Conservation (phyloP, 2,329 filamentous ascomycete species). For the Phoma sp. region DNA sequence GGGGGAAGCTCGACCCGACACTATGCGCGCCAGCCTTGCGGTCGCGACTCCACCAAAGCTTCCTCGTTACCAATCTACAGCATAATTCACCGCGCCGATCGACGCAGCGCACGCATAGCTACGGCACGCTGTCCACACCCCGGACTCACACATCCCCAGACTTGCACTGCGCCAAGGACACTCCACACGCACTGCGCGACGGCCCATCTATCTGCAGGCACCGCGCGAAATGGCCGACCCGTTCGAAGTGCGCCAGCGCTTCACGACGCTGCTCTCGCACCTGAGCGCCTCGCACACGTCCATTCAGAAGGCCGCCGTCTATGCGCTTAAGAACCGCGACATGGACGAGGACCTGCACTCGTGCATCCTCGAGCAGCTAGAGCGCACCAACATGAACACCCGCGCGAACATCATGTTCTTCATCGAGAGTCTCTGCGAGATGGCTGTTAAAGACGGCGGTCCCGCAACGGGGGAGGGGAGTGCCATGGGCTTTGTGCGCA, state of each 20-base stretch:
- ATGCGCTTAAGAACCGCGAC: slow-evolving; percentile 91
- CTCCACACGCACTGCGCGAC: too few species aligned
- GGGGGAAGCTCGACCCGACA: slow-evolving; percentile 26
- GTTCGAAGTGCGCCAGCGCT: slow-evolving; percentile 98
- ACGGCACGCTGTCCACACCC: not conserved
- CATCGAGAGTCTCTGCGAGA: slow-evolving; percentile 91
- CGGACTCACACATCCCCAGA: not conserved
- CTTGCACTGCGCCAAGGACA: too few species aligned
- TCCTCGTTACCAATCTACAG: not conserved
- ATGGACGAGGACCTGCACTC: slow-evolving; percentile 97
- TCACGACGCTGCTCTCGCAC: slow-evolving; percentile 87
- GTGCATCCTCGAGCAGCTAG: slow-evolving; percentile 95
- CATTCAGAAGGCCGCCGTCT: slow-evolving; percentile 90
- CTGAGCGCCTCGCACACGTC: slow-evolving; percentile 90
- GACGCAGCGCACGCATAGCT: not conserved
- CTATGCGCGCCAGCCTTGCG: slow-evolving; percentile 25
- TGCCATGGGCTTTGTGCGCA: slow-evolving; percentile 82
- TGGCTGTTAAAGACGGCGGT: slow-evolving; percentile 78
- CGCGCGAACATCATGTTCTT: slow-evolving; percentile 99
- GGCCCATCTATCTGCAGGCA: too few species aligned
- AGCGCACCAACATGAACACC: slow-evolving; percentile 95
- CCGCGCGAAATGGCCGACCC: slow-evolving; percentile 72
- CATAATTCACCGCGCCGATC: not conserved
- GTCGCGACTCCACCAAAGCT: slow-evolving; percentile 7
- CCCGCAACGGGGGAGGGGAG: slow-evolving; percentile 71